A percentile compares a stretch with the other conserved stretches of the same genome.
Conservation (phyloP, 805 yeast species). For the Nakazawaea ishiwadae region DNA sequence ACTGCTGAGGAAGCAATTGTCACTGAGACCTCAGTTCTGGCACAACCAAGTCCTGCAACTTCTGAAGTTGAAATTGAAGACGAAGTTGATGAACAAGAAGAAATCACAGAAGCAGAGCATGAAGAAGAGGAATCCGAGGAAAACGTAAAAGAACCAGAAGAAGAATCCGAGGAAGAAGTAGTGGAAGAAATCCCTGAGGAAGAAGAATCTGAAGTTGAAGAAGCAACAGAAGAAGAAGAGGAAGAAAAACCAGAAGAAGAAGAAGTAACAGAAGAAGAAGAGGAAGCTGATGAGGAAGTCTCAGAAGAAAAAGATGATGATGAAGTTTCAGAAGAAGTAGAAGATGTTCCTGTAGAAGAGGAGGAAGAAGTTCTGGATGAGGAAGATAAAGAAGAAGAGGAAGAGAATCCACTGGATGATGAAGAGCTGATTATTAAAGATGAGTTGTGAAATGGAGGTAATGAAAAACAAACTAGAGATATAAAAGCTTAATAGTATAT, state of each 20-base stretch:
- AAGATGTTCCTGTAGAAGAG: no score
- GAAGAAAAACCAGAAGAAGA: slow-evolving; percentile 1
- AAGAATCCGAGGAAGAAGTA: not conserved
- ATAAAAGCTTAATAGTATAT: no score
- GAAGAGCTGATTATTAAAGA: not conserved
- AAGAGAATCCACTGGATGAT: no score
- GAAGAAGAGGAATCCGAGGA: slow-evolving; percentile 1
- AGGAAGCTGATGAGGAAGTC: not conserved
- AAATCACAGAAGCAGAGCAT: slow-evolving; percentile 5
- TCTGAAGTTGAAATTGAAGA: slow-evolving; percentile 7
- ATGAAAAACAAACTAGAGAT: no score
- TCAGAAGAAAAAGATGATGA: no score
- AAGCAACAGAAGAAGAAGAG: not conserved
- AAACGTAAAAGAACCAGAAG: not conserved
- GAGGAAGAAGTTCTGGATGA: no score
- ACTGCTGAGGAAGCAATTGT: not conserved
- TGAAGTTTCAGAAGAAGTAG: no score
- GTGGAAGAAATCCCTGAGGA: not conserved
- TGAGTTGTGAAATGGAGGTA: slow-evolving; percentile 1
- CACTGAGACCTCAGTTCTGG: no score
- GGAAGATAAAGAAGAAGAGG: no score
- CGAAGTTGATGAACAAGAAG: slow-evolving; percentile 1
- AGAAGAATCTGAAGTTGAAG: slow-evolving; percentile 1
- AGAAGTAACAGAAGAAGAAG: no score
- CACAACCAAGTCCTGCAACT: not conserved